Conservation (phyloP, 176 grass and related monocot species). For the Lolium multiflorum region DNA sequence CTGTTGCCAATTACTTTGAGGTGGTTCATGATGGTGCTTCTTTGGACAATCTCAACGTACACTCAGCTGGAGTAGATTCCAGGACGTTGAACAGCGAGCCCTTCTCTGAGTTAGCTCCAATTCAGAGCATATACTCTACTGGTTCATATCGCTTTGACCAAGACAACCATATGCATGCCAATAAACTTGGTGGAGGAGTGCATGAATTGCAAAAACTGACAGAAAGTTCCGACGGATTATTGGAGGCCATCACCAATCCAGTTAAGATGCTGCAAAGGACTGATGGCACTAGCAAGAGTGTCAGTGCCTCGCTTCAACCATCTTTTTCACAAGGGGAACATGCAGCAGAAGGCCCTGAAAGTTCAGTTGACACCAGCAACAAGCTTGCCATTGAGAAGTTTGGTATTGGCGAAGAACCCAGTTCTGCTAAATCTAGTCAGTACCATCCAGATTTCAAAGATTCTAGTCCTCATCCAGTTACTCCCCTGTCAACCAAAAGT, state of each 20-base stretch:
- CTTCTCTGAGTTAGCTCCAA: conserved; percentile 52
- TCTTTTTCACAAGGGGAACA: conserved; percentile 52
- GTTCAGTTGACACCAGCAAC: conserved; percentile 40
- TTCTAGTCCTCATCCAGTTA: conserved; percentile 37
- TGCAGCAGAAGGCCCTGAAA: conserved; percentile 26
- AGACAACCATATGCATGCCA: conserved; percentile 38
- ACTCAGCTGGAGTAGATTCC: conserved; percentile 38
- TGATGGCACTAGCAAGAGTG: conserved; percentile 33
- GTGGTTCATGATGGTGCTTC: conserved; percentile 42
- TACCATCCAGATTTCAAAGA: conserved; percentile 35
- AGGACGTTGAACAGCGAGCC: conserved; percentile 42
- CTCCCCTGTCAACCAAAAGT: conserved; percentile 36
- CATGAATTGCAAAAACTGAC: conserved; percentile 41
- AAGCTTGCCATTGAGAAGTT: conserved; percentile 20
- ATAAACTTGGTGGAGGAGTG: conserved; percentile 42
- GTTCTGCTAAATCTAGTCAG: conserved; percentile 32
- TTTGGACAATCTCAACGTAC: conserved; percentile 51
- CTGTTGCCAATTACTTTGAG: conserved; percentile 55
- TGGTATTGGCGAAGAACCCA: conserved; percentile 31
- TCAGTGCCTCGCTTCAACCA: conserved; percentile 34
- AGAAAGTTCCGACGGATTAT: conserved; percentile 74
- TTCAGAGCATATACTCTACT: conserved; percentile 45
- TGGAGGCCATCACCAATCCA: conserved; percentile 90
- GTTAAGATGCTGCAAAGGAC: conserved; percentile 64
- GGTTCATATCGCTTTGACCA: conserved; percentile 52